Evolutionary conservation across 2,329 filamentous ascomycete genomes (phyloP).

Genomic region (Penicillium sp.): DNA sequence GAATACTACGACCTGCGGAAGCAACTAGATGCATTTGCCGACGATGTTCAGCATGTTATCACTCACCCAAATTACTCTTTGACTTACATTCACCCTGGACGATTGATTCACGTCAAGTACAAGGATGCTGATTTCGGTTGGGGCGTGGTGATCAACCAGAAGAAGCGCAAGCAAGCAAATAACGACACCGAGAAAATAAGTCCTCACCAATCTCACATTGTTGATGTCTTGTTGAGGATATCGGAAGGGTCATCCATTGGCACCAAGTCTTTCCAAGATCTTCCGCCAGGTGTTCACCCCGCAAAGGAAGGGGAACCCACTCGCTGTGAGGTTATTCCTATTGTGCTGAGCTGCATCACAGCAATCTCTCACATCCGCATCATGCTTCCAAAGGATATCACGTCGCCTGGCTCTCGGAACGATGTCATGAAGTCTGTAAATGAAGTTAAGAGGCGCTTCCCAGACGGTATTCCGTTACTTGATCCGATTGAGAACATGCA

Average conservation of each 20-base stretch:
- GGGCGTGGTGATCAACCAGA: conserved; percentile 81
- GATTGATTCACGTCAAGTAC: conserved; percentile 81
- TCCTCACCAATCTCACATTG: conserved; percentile 73
- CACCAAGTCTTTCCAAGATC: conserved; percentile 60
- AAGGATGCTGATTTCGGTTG: conserved; percentile 83
- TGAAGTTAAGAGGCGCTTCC: conserved; percentile 83
- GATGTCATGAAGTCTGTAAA: conserved; percentile 65
- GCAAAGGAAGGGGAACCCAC: conserved; percentile 62
- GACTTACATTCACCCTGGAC: conserved; percentile 81
- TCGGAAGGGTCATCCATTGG: conserved; percentile 53
- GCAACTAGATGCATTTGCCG: conserved; percentile 76
- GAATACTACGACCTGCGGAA: conserved; percentile 91
- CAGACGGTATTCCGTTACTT: conserved; percentile 82
- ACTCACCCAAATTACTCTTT: conserved; percentile 86
- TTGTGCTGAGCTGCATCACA: conserved; percentile 80
- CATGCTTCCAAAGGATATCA: conserved; percentile 75
- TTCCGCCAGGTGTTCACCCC: conserved; percentile 62
- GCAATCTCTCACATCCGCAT: conserved; percentile 80
- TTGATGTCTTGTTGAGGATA: conserved; percentile 74
- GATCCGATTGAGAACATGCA: conserved; percentile 97
- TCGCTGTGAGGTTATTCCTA: conserved; percentile 79
- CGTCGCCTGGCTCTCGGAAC: conserved; percentile 65
- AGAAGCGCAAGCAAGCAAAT: conserved; percentile 63
- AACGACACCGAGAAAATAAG: conserved; percentile 64
- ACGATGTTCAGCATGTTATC: conserved; percentile 88